These are phyloP conservation scores for Fistulifera pelliculosa DNA, from an alignment of 108 stramenopile species.

Conservation along the genomic window DNA sequence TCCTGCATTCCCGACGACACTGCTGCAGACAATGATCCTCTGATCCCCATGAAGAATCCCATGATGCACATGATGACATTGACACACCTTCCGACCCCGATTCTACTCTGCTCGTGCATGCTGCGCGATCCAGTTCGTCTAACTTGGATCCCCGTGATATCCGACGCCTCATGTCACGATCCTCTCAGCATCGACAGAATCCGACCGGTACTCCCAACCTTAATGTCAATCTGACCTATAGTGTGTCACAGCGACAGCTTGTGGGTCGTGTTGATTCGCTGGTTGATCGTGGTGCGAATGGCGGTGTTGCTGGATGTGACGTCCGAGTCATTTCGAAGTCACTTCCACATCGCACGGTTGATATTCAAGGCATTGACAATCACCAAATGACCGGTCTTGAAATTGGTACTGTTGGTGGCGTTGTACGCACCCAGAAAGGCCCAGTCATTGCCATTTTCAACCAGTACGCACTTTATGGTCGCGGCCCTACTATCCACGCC, in stretches of 20 bases:
- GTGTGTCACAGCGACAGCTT: no score
- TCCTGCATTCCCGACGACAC: no score
- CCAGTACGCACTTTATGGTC: constrained; percentile 17
- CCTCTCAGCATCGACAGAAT: no score
- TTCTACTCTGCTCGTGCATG: not conserved
- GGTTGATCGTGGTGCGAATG: constrained; percentile 28
- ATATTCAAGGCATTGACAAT: constrained; percentile 21
- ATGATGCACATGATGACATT: no score
- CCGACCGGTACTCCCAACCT: not conserved
- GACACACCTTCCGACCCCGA: not conserved
- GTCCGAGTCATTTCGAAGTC: constrained; percentile 1
- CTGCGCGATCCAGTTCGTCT: not conserved
- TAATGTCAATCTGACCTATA: no score
- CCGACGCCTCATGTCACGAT: not conserved
- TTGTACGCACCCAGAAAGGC: constrained; percentile 8
- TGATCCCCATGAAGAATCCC: no score
- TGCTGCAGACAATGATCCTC: no score
- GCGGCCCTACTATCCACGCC: constrained; percentile 22
- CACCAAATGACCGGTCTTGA: constrained; percentile 9
- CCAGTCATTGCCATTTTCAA: constrained; percentile 20
- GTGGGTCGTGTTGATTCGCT: not conserved
- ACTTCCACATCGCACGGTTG: constrained; percentile 1
- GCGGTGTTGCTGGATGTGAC: constrained; percentile 17
- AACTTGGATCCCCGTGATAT: not conserved
- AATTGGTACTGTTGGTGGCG: constrained; percentile 21